Evolutionary conservation across 768 basidiomycete genomes (phyloP).

Genomic region (Kwoniella pini): DNA sequence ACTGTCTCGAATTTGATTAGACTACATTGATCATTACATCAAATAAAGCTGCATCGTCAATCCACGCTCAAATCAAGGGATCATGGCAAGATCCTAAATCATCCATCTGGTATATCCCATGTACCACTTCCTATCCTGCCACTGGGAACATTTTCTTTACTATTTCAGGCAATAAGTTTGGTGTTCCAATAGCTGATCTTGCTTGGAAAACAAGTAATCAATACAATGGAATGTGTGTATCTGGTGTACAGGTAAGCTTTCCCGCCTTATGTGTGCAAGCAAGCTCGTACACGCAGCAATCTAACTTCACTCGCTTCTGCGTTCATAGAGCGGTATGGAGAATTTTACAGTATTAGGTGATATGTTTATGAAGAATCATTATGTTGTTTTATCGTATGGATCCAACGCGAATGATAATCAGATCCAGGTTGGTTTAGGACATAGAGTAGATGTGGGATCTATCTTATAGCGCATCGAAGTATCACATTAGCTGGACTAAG

Average conservation of each 20-base stretch:
- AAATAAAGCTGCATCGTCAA: constrained; percentile 8
- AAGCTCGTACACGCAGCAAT: no score
- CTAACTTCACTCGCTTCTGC: no score
- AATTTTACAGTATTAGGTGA: constrained; percentile 44
- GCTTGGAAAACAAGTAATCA: constrained; percentile 27
- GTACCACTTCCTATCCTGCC: constrained; percentile 15
- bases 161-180: constrained; percentile 20
- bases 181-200: constrained; percentile 30
- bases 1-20: constrained; percentile 7
- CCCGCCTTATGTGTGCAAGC: no score
- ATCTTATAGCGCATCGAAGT: constrained; percentile 10
- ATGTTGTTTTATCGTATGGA: constrained; percentile 34
- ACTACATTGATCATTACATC: constrained; percentile 37
- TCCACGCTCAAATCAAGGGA: constrained; percentile 14
- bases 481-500: background rate
- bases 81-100: constrained; percentile 14
- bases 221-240: constrained; percentile 25
- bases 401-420: background rate
- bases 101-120: constrained; percentile 30
- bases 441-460: constrained; percentile 19
- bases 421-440: constrained; percentile 25
- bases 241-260: constrained; percentile 30
- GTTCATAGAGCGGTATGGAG: constrained; percentile 35
- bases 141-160: constrained; percentile 26
- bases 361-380: constrained; percentile 48